Conservation (phyloP, 2,329 filamentous ascomycete genomes). For the Aureobasidium pullulans region DNA sequence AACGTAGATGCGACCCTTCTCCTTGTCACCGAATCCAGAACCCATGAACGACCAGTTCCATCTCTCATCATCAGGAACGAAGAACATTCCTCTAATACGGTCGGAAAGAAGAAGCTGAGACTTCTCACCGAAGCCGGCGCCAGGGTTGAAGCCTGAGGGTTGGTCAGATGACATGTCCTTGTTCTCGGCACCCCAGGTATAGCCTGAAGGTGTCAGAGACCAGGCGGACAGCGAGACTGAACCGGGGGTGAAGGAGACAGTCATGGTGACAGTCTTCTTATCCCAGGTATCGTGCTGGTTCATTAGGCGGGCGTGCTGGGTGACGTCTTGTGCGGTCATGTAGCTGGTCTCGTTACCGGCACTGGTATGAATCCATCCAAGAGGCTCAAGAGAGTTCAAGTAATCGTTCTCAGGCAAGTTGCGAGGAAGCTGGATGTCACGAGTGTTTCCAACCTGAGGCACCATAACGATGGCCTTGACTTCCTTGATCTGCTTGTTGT, state of each 20-base stretch:
- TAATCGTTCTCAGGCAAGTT: slow-evolving; percentile 88
- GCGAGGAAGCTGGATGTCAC: slow-evolving; percentile 84
- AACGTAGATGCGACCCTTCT: slow-evolving; percentile 77
- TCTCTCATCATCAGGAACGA: slow-evolving; percentile 79
- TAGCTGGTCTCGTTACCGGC: slow-evolving; percentile 92
- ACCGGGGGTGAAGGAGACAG: slow-evolving; percentile 91
- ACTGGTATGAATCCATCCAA: slow-evolving; percentile 92
- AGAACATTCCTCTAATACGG: slow-evolving; percentile 90
- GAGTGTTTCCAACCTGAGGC: slow-evolving; percentile 88
- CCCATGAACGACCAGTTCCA: slow-evolving; percentile 99
- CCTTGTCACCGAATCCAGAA: slow-evolving; percentile 73
- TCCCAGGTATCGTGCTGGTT: slow-evolving; percentile 75
- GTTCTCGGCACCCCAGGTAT: slow-evolving; percentile 96
- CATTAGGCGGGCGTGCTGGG: slow-evolving; percentile 84
- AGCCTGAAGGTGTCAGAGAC: slow-evolving; percentile 83
- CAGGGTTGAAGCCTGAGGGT: slow-evolving; percentile 73
- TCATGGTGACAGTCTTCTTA: slow-evolving; percentile 88
- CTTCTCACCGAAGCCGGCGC: slow-evolving; percentile 84
- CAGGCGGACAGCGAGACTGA: slow-evolving; percentile 92
- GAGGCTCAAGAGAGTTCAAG: slow-evolving; percentile 75
- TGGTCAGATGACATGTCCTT: slow-evolving; percentile 88
- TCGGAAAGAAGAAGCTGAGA: slow-evolving; percentile 89
- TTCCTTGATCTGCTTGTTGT: slow-evolving; percentile 96
- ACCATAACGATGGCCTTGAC: slow-evolving; percentile 96
- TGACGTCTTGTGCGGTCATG: slow-evolving; percentile 93